phyloP scores from a whole-genome alignment of 2,329 filamentous ascomycete genomes.

The Penicillium sp. region DNA sequence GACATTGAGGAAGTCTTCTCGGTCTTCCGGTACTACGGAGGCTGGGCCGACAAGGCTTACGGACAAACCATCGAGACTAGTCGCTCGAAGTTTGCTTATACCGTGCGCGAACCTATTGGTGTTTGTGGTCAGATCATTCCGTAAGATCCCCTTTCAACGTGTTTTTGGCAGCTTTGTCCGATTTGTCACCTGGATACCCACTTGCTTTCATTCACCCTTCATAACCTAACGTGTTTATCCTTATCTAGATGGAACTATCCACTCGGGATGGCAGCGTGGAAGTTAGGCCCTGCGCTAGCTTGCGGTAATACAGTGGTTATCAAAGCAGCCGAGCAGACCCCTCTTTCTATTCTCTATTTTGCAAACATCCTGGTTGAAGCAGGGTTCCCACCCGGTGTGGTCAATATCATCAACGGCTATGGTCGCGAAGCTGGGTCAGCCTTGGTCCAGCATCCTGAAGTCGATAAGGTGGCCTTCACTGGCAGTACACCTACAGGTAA shows the following conservation, averaged over 20 bases:
- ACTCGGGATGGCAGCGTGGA: neutral
- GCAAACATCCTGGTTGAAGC: neutral
- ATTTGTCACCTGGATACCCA: too few species aligned
- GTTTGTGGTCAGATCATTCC: constrained; percentile 6
- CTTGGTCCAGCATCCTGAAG: neutral
- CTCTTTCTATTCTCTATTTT: neutral
- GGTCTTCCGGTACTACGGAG: constrained; percentile 65
- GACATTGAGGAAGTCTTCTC: constrained; percentile 2
- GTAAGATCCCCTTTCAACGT: too few species aligned
- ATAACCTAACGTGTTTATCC: too few species aligned
- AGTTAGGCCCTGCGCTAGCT: neutral
- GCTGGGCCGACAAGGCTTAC: constrained; percentile 93
- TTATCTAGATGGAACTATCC: neutral
- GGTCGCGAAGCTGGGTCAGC: neutral
- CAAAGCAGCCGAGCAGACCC: neutral
- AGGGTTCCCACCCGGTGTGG: neutral
- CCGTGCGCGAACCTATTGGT: constrained; percentile 1
- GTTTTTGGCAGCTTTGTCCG: too few species aligned
- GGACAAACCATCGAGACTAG: constrained; percentile 68
- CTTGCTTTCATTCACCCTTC: too few species aligned
- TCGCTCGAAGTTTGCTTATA: neutral
- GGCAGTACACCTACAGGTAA: neutral
- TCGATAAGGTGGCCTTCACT: neutral
- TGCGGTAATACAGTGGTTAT: neutral
- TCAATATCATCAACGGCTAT: neutral